These are phyloP conservation scores for Thymus quinquecostatus DNA, from an alignment of 257 asterid genomes.

Conservation along the genomic window DNA sequence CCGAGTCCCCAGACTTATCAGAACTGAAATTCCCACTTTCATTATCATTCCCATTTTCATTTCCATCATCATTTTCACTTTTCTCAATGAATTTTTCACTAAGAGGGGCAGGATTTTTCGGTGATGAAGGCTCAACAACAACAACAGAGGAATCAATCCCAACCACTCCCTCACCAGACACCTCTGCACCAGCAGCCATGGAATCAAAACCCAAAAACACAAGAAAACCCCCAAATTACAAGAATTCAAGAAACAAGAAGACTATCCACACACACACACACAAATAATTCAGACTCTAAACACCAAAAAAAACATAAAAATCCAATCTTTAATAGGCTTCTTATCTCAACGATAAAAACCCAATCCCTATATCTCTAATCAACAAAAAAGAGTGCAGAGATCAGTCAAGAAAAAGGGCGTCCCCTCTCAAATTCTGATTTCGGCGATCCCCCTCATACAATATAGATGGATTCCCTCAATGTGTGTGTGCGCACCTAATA, in stretches of 20 bases:
- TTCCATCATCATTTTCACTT: constrained; percentile 24
- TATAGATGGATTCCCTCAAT: constrained; percentile 44
- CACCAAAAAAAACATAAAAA: neutral
- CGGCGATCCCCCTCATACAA: constrained; percentile 44
- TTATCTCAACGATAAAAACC: constrained; percentile 37
- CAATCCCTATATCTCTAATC: constrained; percentile 42
- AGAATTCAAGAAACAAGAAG: constrained; percentile 8
- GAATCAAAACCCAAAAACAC: constrained; percentile 42
- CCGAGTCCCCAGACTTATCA: constrained; percentile 43
- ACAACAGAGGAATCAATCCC: constrained; percentile 47
- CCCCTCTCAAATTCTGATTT: constrained; percentile 39
- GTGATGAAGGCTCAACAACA: constrained; percentile 54
- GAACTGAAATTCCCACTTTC: constrained; percentile 39
- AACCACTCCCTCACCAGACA: constrained; percentile 66
- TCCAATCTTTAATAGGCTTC: constrained; percentile 20
- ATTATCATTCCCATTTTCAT: constrained; percentile 17
- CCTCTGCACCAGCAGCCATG: constrained; percentile 93
- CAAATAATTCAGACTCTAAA: constrained; percentile 26
- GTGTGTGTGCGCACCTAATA: constrained; percentile 29
- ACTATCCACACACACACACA: constrained; percentile 19
- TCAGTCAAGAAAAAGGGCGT: constrained; percentile 46
- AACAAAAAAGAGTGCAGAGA: constrained; percentile 31
- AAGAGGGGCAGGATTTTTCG: constrained; percentile 37
- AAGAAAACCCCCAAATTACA: constrained; percentile 29
- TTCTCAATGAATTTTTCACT: constrained; percentile 36